Percentiles rank a stretch among this genome's conserved stretches.
Conservation (phyloP, 306 rosid genomes). For the Ochetophila trinervis region DNA sequence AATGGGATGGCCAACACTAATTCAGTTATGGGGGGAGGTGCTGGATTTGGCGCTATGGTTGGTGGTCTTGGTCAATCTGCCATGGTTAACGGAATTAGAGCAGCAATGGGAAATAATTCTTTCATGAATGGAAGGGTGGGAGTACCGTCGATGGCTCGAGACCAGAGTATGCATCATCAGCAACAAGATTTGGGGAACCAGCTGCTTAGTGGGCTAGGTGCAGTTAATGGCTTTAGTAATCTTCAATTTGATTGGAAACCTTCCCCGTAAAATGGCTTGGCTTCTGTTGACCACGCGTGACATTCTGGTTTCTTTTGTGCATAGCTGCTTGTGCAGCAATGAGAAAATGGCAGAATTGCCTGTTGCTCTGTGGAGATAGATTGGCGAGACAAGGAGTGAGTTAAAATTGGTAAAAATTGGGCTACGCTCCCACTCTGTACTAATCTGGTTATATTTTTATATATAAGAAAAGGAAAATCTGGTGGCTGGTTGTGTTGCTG, state of each 20-base stretch:
- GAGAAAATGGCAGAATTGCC: constrained; percentile 51
- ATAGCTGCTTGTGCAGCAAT: constrained; percentile 53
- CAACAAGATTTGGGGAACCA: constrained; percentile 83
- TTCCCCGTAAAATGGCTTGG: constrained; percentile 50
- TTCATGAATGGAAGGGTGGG: constrained; percentile 86
- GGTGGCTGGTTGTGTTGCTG: constrained; percentile 72
- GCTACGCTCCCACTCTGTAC: constrained; percentile 61
- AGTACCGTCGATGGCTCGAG: constrained; percentile 69
- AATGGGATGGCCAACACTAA: constrained; percentile 58
- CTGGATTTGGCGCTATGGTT: constrained; percentile 63
- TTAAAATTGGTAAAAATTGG: constrained; percentile 40
- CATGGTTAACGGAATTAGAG: constrained; percentile 78
- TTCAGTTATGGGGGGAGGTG: constrained; percentile 51
- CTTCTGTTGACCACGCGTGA: constrained; percentile 20
- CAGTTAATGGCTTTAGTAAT: constrained; percentile 73
- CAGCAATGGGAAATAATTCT: constrained; percentile 69
- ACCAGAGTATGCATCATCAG: constrained; percentile 77
- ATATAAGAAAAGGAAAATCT: constrained; percentile 47
- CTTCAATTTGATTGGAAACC: constrained; percentile 89
- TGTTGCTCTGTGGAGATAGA: constrained; percentile 33
- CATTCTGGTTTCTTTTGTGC: constrained; percentile 23
- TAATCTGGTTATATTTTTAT: constrained; percentile 38
- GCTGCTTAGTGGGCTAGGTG: constrained; percentile 79
- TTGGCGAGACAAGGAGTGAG: neutral
- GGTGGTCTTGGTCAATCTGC: constrained; percentile 60